Base-by-base conservation (phyloP, 1,284 basidiomycete genomes). In the Trichosporon coremiiforme region DNA sequence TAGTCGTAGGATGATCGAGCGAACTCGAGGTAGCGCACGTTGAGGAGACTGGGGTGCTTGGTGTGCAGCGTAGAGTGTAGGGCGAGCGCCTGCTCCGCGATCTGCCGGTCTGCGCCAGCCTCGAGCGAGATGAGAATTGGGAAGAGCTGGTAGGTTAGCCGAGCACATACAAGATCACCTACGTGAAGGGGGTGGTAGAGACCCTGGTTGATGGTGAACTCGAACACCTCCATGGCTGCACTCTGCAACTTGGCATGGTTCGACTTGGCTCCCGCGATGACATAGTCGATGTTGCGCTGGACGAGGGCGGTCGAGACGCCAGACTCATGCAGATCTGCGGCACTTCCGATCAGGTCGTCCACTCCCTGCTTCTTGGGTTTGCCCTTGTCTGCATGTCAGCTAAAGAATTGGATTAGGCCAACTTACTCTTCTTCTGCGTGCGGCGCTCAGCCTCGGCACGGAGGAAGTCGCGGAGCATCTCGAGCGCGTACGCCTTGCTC, bases 51-150 rank as follows among this genome's bases (percentile, higher is more conserved):
- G 3, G 91, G 89, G 76, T 98, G 95, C 78, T 99, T 98, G 71
- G 86, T 88, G 76, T 97, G 92, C 15, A 99, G 84, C 33, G 92
- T 87, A 0, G 89, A 85, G 79, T 98, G 95, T 12, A 98, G 84
- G 0, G 89, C 88, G 71, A 88, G 90, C 0, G 95, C 97, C 66
- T 92, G 88, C 41, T 87, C 86, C 66, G 91, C 90, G 31, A 95
- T 84, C 2, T 83, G 80, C 0, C 83, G 73, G 66, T 88, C 87
- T 2, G 90, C 85, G 74, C 91, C 91, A 0, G 95, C 97, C 82
- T 98, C 95, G 13, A 99, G 87, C 1, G 96, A 92, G 12, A 99
- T 89, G 68, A 99, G 91, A 35, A 94, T 88, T 0, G 97, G 95
- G 76, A 98, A 90, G 53, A 93, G 96, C 89, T 97, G 76, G 0